Evolutionary conservation across 441 rosid species (phyloP).

Genomic region (Omphalea diandra): DNA sequence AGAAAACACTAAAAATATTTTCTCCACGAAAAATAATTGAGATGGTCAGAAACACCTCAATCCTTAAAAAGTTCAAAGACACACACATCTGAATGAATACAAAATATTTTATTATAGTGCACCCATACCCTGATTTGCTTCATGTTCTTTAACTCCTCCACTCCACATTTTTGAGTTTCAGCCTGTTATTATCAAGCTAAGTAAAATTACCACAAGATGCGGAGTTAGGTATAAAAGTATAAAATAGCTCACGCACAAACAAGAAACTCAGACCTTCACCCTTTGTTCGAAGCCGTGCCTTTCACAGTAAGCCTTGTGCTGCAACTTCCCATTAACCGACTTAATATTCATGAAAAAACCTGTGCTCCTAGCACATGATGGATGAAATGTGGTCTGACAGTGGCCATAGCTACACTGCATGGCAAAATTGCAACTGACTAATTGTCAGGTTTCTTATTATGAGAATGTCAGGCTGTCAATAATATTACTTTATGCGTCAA

Average conservation of each 20-base stretch:
- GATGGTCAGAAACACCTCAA: too few relatives aligned
- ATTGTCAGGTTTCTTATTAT: not conserved
- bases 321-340: conserved; percentile 68
- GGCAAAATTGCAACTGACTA: conserved; percentile 27
- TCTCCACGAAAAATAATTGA: too few relatives aligned
- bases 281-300: conserved; percentile 91
- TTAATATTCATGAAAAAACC: conserved; percentile 77
- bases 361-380: conserved; percentile 85
- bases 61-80: too few relatives aligned
- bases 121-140: conserved; percentile 77
- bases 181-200: conserved; percentile 43
- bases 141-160: conserved; percentile 78
- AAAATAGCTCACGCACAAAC: not conserved
- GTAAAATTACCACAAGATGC: conserved; percentile 7
- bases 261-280: conserved; percentile 55
- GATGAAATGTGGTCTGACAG: conserved; percentile 94
- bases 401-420: conserved; percentile 93
- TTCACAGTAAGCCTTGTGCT: conserved; percentile 92
- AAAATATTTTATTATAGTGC: not conserved
- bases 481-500: not conserved
- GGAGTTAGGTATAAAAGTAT: not conserved
- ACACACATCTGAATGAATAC: conserved; percentile 8
- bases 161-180: conserved; percentile 81
- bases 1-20: too few relatives aligned
- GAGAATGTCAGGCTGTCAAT: conserved; percentile 6